Base-by-base conservation (phyloP, 345 rosid genomes). In the Populus simonii region DNA sequence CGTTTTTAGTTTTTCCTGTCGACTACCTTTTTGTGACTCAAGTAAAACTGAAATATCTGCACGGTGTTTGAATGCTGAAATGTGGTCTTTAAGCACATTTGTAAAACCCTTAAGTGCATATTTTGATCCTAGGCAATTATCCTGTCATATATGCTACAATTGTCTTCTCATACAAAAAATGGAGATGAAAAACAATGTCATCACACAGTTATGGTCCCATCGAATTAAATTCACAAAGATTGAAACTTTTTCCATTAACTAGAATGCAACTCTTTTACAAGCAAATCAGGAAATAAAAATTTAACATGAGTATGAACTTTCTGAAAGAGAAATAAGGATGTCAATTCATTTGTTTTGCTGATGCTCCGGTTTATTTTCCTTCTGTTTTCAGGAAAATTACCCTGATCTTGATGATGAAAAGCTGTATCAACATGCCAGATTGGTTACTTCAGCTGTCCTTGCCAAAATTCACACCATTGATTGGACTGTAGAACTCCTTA, bases 381-480 rank as follows among this genome's bases (percentile, higher is more conserved):
- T 41, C 15, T 29, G 5, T 20, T 62, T 74, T 22, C 33, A 90
- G 93, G 86, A 87, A 36, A 61, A 84, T 59, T 83, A 89, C 76
- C 85, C 86, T 13, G 89, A 89, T 68, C 77, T 90, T 65, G 91
- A 88, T 70, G 95, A 93, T 18, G 93, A 90, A 83, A 86, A 80
- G 87, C 89, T 93, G 1, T 91, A 88, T 71, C 82, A 86, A 38
- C 76, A 84, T 45, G 93, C 93, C 3, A 91, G 95, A 75, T 71
- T 93, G 55, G 95, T 93, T 78, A 91, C 94, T 70, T 87, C 94
- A 4, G 93, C 97, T 15, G 90, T 90, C 38, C 89, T 93, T 68
- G 97, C 94, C n/a, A 93, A 93, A 77, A 82, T 93, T 79, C 97
- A 93, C 85, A 93, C 95, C 33, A 93, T 93, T 38, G 97, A 93